Evolutionary conservation across 2,329 filamentous ascomycete species (phyloP), one percentile per base, ranked within the genome.

Genomic region (Fusarium buharicum): DNA sequence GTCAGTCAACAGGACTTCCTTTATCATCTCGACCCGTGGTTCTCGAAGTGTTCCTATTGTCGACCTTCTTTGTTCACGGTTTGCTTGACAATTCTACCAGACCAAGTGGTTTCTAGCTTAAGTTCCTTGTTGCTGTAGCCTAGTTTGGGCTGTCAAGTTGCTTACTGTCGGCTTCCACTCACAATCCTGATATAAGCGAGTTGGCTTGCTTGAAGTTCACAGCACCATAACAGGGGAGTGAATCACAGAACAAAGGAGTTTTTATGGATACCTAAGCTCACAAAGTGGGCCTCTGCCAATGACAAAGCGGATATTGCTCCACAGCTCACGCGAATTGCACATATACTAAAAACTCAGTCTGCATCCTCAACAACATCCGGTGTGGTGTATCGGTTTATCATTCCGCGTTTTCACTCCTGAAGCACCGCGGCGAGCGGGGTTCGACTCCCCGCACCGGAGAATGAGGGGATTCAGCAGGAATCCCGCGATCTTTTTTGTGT

Each of bases 381-480:
- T 55, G 34, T 55, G 40, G 52, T 55, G 52, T 55, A 55, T 41
- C 48, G 52, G 52, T 28, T 28, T 63, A 66, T 49, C 62, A 66
- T 66, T 50, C 62, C 62, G 62, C 62, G 62, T 66, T 66, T 66
- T 66, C 62, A 66, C 30, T 41, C 7, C 20, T 7, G 6, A 41
- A 57, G 17, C 14, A 4, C 62, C 62, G 62, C 62, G 62, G 62
- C 58, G 62, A 59, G 58, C 50, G 46, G 62, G 62, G 62, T 66
- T 66, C 62, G 59, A 66, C 39, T 66, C 62, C 62, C 62, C 43
- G 50, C 55, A 63, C 41, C 62, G 62, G 62, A 65, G 62, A n/a
- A 14, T 1, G 2, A 12, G 3, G 0, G 14, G 38, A 14, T 12
- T 28, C n/a, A 22, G 3, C 0, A 7, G 3, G 3, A 3, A 11